These are phyloP conservation scores for Pichia membranifaciens DNA, from an alignment of 805 yeast species.

Conservation along the genomic window DNA sequence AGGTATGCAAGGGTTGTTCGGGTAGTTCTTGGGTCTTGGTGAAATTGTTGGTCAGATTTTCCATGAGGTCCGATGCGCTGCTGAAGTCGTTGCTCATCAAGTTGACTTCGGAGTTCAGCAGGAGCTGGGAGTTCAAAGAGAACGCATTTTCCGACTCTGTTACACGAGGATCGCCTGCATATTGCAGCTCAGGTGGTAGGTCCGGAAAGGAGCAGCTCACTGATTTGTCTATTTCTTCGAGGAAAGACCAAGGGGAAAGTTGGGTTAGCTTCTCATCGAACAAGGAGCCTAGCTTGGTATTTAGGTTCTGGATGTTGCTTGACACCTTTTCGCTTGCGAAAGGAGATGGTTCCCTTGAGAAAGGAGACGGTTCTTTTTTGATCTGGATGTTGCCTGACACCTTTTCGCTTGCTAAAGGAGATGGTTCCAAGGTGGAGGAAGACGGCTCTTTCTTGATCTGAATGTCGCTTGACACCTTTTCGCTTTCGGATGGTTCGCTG, in stretches of 20 bases:
- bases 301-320: conserved; percentile 14
- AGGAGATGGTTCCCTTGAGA: neutral
- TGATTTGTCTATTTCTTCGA: conserved; percentile 16
- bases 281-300: conserved; percentile 17
- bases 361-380: neutral
- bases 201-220: no score
- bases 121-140: neutral
- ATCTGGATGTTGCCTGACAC: conserved; percentile 12
- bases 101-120: neutral
- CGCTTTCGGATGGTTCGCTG: neutral
- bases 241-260: conserved; percentile 17
- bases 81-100: neutral
- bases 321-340: conserved; percentile 1
- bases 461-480: conserved; percentile 9
- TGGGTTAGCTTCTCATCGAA: conserved; percentile 15
- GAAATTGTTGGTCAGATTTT: neutral
- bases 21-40: neutral
- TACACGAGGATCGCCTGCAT: neutral
- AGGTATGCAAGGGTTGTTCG: conserved; percentile 2
- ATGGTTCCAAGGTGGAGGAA: neutral
- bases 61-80: no score
- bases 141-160: no score
- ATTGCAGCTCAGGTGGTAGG: no score
- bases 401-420: neutral
- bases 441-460: conserved; percentile 6